Percentiles rank a stretch among this genome's conserved stretches.
Evolutionary conservation across 2,329 filamentous ascomycete species (phyloP).

Genomic region (Aspergillus sp.): DNA sequence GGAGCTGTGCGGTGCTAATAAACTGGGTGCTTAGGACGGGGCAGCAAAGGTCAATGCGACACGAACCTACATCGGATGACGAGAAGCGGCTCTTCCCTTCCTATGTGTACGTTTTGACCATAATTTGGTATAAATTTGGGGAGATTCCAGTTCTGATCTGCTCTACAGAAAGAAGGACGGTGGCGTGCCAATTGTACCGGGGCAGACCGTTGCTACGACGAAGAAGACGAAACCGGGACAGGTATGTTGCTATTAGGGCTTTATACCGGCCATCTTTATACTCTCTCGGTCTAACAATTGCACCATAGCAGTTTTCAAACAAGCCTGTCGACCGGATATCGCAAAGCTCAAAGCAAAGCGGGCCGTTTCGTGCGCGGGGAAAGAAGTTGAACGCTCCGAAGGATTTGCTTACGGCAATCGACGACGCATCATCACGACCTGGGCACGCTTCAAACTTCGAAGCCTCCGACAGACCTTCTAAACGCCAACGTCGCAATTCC

Average conservation of each 20-base stretch:
- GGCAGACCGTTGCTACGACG: constrained; percentile 11
- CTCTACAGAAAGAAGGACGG: constrained; percentile 10
- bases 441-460: constrained; percentile 9
- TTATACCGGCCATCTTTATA: background rate
- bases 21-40: constrained; percentile 7
- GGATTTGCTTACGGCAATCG: constrained; percentile 1
- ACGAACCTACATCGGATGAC: constrained; percentile 14
- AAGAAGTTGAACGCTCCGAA: background rate
- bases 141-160: background rate
- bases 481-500: constrained; percentile 23
- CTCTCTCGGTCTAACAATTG: background rate
- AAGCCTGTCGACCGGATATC: constrained; percentile 22
- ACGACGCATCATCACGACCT: constrained; percentile 7
- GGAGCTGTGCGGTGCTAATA: constrained; percentile 7
- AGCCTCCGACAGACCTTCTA: constrained; percentile 16
- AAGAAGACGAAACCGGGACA: constrained; percentile 12
- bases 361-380: constrained; percentile 24
- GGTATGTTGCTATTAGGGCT: constrained; percentile 8
- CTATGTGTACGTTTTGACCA: constrained; percentile 11
- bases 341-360: constrained; percentile 21
- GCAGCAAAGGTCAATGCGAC: constrained; percentile 8
- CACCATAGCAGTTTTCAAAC: constrained; percentile 4
- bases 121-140: background rate
- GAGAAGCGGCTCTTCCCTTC: constrained; percentile 18
- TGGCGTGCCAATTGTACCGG: constrained; percentile 23